Evolutionary conservation across 2,329 filamentous ascomycete genomes (phyloP).

Genomic region (Keithomyces neogunnii): DNA sequence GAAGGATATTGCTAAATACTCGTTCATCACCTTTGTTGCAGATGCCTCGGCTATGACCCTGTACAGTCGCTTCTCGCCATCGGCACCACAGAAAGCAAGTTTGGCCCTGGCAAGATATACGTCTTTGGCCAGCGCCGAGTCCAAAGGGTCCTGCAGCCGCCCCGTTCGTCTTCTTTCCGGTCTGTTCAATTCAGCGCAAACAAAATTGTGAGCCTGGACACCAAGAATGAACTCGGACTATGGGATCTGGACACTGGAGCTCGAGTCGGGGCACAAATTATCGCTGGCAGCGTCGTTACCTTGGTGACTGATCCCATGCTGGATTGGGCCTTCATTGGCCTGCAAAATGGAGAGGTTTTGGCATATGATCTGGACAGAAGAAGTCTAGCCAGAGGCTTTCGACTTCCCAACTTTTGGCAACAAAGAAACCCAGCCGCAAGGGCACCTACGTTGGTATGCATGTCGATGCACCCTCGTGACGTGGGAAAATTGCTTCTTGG

Average conservation of each 20-base stretch:
- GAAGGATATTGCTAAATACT: neutral
- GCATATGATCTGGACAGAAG: slow-evolving; percentile 91
- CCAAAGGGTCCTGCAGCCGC: slow-evolving; percentile 62
- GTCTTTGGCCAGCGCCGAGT: slow-evolving; percentile 78
- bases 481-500: slow-evolving; percentile 85
- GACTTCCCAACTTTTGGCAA: slow-evolving; percentile 80
- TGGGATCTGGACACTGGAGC: slow-evolving; percentile 70
- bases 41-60: slow-evolving; percentile 83
- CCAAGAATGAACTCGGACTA: slow-evolving; percentile 74
- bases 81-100: slow-evolving; percentile 80
- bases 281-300: slow-evolving; percentile 66
- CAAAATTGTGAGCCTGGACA: slow-evolving; percentile 76
- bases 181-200: slow-evolving; percentile 78
- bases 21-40: slow-evolving; percentile 20
- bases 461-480: slow-evolving; percentile 84
- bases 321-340: slow-evolving; percentile 84
- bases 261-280: slow-evolving; percentile 60
- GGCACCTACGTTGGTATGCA: slow-evolving; percentile 54
- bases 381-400: slow-evolving; percentile 59
- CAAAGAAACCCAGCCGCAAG: slow-evolving; percentile 61
- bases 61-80: slow-evolving; percentile 89
- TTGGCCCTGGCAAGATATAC: slow-evolving; percentile 80
- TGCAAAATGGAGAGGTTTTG: slow-evolving; percentile 74
- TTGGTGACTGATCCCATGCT: slow-evolving; percentile 80
- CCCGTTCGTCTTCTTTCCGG: slow-evolving; percentile 65